Evolutionary conservation across 2,329 filamentous ascomycete species (phyloP).

Genomic region (Colletotrichum liaoningense): DNA sequence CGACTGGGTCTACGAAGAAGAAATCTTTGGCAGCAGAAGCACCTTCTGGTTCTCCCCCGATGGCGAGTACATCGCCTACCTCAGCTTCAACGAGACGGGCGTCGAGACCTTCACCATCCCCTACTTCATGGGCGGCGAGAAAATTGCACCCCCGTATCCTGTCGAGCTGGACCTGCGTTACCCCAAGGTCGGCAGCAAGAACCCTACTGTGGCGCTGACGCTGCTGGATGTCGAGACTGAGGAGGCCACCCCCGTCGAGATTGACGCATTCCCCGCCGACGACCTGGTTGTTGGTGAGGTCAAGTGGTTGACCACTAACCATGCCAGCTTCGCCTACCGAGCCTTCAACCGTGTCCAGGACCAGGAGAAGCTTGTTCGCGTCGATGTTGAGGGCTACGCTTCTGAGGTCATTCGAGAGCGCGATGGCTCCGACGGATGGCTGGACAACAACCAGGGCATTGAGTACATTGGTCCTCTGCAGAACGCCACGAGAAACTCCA

Average conservation of each 20-base stretch:
- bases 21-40: conserved; percentile 75
- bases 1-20: conserved; percentile 87
- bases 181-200: conserved; percentile 76
- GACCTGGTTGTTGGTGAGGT: conserved; percentile 76
- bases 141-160: conserved; percentile 71
- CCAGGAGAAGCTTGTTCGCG: conserved; percentile 69
- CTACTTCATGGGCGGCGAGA: conserved; percentile 72
- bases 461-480: conserved; percentile 63
- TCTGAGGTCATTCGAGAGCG: conserved; percentile 65
- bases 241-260: conserved; percentile 56
- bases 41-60: conserved; percentile 97
- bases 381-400: conserved; percentile 61
- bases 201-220: conserved; percentile 72
- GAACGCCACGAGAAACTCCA: conserved; percentile 44
- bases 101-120: conserved; percentile 74
- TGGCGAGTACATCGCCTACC: conserved; percentile 88
- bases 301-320: conserved; percentile 72
- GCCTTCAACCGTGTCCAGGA: conserved; percentile 78
- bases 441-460: conserved; percentile 69
- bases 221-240: conserved; percentile 64
- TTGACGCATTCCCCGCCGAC: conserved; percentile 68
- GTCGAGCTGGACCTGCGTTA: conserved; percentile 72
- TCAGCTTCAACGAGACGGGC: conserved; percentile 87
- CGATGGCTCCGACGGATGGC: conserved; percentile 70
- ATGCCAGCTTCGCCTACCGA: conserved; percentile 71